Base-by-base conservation (phyloP, 805 yeast genomes). In the Isabelozyma gotoi region DNA sequence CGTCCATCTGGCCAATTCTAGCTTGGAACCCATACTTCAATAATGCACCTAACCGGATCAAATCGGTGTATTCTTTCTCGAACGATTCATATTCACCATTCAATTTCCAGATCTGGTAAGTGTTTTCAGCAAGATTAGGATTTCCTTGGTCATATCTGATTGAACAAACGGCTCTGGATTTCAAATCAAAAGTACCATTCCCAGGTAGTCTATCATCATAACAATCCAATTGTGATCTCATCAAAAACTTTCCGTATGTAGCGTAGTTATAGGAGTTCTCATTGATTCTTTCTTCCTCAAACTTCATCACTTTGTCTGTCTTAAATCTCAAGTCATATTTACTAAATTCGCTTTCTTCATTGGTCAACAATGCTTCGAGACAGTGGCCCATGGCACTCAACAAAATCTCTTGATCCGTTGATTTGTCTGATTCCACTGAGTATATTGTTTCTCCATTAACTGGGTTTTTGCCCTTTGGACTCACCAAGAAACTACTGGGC, bases 1-100 rank as follows among this genome's bases (percentile, higher is more conserved):
- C 99, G 63, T 91, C 97, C 98, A 94, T 92, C 54, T 86, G 82
- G 2, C 98, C 99, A 34, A 92, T 86, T 48, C 97, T 74, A 0
- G 97, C 98, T 63, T 94, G 98, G 51, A 92, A 72, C 2, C 87
- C 78, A 58, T 92, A 92, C 65, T 92, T 92, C 52, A 92, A 68
- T 65, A 92, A 65, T 0, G 94, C 84, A 2, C 73, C 74, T 2
- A 92, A 78, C 45, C 87, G 68, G 14, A 84, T 78, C 53, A 92
- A 74, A 56, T 92, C 98, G 47, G 69, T 74, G 59, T 77, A 74
- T 57, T 92, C 99, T 15, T 91, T 71, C 53, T 86, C 89, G 60
- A 81, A 87, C n/a, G 95, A 85, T 60, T 89, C 96, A 57, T 65
- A 81, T 32, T 63, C 60, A 0, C 97, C 98, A 39, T 65, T 62